phyloP scores from a whole-genome alignment of 768 basidiomycete species.

The Podaxis sp. region DNA sequence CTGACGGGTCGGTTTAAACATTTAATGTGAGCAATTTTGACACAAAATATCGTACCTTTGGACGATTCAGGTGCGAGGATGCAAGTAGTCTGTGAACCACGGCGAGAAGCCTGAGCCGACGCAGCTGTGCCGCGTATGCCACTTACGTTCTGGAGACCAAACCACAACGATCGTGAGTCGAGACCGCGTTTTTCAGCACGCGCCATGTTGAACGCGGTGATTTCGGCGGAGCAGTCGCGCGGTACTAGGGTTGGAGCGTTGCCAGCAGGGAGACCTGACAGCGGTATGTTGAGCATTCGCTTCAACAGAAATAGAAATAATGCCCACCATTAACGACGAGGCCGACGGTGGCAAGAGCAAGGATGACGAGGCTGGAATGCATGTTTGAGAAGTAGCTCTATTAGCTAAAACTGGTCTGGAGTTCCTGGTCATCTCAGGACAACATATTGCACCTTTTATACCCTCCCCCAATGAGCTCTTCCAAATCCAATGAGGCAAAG shows the following conservation, averaged over 20 bases:
- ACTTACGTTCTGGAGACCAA: constrained; percentile 20
- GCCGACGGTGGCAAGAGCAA: not conserved
- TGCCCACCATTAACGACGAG: constrained; percentile 6
- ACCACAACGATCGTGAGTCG: constrained; percentile 19
- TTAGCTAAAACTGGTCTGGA: not conserved
- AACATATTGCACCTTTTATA: constrained; percentile 1
- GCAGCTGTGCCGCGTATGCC: not conserved
- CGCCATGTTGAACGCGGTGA: constrained; percentile 14
- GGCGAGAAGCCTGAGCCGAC: not conserved
- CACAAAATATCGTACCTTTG: constrained; percentile 4
- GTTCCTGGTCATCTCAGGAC: not conserved
- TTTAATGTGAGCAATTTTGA: too few relatives aligned
- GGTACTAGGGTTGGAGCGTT: constrained; percentile 8
- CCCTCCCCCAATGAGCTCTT: not conserved
- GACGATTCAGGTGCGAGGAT: constrained; percentile 21
- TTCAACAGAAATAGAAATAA: not conserved
- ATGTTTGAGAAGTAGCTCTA: not conserved
- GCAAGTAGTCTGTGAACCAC: constrained; percentile 20
- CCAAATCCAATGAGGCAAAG: constrained; percentile 6
- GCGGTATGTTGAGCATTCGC: not conserved
- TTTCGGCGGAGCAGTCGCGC: constrained; percentile 24
- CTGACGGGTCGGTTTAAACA: not conserved
- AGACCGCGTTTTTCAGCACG: constrained; percentile 21
- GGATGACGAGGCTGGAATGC: constrained; percentile 5
- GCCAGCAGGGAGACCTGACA: constrained; percentile 2